These are phyloP conservation scores for Solanum sparsipilum DNA, from an alignment of 257 asterid genomes.

Conservation along the genomic window DNA sequence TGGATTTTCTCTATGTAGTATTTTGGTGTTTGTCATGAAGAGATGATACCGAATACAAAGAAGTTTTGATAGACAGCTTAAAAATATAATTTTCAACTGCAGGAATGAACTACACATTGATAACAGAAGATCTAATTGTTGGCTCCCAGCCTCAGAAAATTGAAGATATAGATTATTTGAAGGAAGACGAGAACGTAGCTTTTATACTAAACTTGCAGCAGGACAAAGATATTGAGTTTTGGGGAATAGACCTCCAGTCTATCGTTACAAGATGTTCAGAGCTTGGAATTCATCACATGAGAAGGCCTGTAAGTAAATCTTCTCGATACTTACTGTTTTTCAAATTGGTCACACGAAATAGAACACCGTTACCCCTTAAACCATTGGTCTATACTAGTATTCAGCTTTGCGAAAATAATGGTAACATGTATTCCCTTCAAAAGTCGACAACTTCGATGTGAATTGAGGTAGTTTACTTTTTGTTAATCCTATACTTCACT, in stretches of 20 bases:
- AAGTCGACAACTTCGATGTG: not conserved
- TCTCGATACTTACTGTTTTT: not conserved
- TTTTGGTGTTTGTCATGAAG: not conserved
- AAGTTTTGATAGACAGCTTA: constrained; percentile 1
- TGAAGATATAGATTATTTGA: constrained; percentile 77
- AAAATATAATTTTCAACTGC: constrained; percentile 11
- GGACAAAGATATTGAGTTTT: constrained; percentile 66
- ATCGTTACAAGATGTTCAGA: constrained; percentile 49
- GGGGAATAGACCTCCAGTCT: constrained; percentile 74
- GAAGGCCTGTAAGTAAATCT: constrained; percentile 84
- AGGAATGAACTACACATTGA: constrained; percentile 92
- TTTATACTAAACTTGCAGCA: constrained; percentile 88
- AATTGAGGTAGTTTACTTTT: not conserved
- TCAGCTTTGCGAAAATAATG: not conserved
- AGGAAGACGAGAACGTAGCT: constrained; percentile 53
- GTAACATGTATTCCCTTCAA: not conserved
- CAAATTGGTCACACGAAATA: not conserved
- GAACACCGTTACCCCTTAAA: not conserved
- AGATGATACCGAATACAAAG: not conserved
- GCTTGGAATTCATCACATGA: constrained; percentile 67
- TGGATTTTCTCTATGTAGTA: not conserved
- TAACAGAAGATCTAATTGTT: constrained; percentile 68
- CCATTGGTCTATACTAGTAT: not conserved
- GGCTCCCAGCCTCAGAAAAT: constrained; percentile 95
- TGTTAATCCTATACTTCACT: not conserved